Base-by-base conservation (phyloP, 1,284 basidiomycete genomes). In the Quambalaria eucalypti region DNA sequence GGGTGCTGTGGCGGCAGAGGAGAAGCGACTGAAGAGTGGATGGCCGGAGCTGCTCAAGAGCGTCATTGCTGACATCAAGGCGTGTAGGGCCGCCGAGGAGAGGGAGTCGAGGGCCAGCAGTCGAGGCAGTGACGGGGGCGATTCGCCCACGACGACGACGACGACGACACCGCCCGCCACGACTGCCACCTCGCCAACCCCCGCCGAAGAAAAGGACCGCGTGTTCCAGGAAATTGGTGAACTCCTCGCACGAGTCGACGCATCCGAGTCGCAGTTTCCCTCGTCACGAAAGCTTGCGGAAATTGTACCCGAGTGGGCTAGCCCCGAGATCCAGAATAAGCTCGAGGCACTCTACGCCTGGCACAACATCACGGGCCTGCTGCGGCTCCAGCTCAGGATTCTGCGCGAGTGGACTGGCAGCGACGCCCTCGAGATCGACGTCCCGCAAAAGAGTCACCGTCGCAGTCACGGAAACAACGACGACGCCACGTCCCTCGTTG, bases 1-100 rank as follows among this genome's bases (percentile, higher is more conserved):
- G 3, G 81, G 86, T 50, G 84, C 86, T 2, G 83, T 87, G 42
- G 85, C 85, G 48, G 88, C 92, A 69, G 93, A 97, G 78, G 82
- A 83, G 64, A 83, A 83, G 68, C 82, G 82, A 53, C 79, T 96
- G 44, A 87, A 90, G 55, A 89, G 93, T 67, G 83, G 87, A 59
- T 82, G 91, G 58, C 78, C 87, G 60, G 82, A 86, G 54, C 83
- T 83, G 9, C 88, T 92, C 48, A 88, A 91, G 71, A 78, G 83
- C 1, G 83, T 92, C 56, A 84, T 96, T 58, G 84, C 86, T 52
- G 90, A 96, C 68, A 81, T 97, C 48, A 81, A 84, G 58, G 78
- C 78, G 39, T 97, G 95, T 77, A 81, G 81, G 57, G 82, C 82
- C 23, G 74, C 78, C 26, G 79, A 81, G 7, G 57, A 65, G 56